Base-by-base conservation (phyloP, 441 rosid species). In the Populus hybrid region DNA sequence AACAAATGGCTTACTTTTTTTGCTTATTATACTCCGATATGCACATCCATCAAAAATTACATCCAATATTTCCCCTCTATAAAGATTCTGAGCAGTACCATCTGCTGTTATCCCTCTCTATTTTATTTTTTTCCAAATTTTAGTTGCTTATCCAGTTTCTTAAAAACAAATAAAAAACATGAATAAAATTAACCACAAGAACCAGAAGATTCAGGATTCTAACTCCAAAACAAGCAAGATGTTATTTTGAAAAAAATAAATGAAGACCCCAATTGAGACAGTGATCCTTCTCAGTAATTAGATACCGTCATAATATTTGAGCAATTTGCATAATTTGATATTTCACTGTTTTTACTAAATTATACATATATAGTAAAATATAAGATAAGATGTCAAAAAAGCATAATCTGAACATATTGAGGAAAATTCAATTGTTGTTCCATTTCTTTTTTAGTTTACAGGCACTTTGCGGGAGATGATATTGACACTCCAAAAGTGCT, bases 221-320 rank as follows among this genome's bases (percentile, higher is more conserved):
- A 50, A 50, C n/a, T 14, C 56, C 56, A 4, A 50, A 50, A 50
- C 56, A 14, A 50, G 56, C 56, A 50, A 50, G 56, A 50, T 50
- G 20, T 50, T 50, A 50, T 50, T 50, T 50, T 50, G 56, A 50
- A 1, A 11, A 11, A 42, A 14, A 50, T 1, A 50, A 14, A 50
- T 50, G 56, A 50, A 50, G 56, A 50, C 6, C 56, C 56, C 33
- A 73, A 56, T 33, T 68, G 31, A 36, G 36, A 50, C 21, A 78
- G n/a, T 69, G 50, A 59, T 38, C 70, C 69, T 12, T 76, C 78
- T 59, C 75, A 81, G 82, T 69, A 71, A 82, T 80, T 72, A 74
- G 75, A 59, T 80, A 16, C 84, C 80, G 59, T 56, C 31, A 50
- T 14, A 50, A 45, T 16, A 14, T 50, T 50, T 45, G 56, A 50